A percentile compares a stretch with the other conserved stretches of the same genome.
Conservation (phyloP, 1,284 basidiomycete genomes). For the Vanrija sp. region DNA sequence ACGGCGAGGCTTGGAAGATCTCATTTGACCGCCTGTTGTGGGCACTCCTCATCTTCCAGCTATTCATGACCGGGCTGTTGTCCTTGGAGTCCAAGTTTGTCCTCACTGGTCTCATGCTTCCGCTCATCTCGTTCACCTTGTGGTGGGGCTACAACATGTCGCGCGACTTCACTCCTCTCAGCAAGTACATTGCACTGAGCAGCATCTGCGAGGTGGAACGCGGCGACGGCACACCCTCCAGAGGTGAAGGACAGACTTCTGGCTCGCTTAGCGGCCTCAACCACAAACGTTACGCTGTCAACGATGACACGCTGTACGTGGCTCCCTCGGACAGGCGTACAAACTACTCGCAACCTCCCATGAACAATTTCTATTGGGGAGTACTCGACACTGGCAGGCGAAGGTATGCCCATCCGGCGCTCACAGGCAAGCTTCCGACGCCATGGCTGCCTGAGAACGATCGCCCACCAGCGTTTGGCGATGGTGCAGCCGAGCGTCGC, state of each 20-base stretch:
- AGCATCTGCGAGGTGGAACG: slow-evolving; percentile 82
- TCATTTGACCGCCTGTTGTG: slow-evolving; percentile 82
- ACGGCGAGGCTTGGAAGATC: slow-evolving; percentile 70
- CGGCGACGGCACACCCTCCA: slow-evolving; percentile 58
- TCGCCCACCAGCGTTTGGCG: slow-evolving; percentile 52
- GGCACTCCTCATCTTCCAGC: slow-evolving; percentile 76
- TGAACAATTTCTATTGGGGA: slow-evolving; percentile 86
- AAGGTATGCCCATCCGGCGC: slow-evolving; percentile 84
- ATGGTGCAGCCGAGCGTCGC: slow-evolving; percentile 50
- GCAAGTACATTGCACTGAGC: slow-evolving; percentile 71
- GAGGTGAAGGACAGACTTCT: not conserved
- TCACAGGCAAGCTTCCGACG: slow-evolving; percentile 78
- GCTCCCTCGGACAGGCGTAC: slow-evolving; percentile 85
- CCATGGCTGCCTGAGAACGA: slow-evolving; percentile 86
- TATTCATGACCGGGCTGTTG: slow-evolving; percentile 94
- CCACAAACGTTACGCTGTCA: slow-evolving; percentile 77
- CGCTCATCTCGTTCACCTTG: slow-evolving; percentile 70
- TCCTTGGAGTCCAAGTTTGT: slow-evolving; percentile 53
- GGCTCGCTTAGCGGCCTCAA: slow-evolving; percentile 81
- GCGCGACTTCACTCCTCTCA: slow-evolving; percentile 67
- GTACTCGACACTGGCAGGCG: slow-evolving; percentile 68
- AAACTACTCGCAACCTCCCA: slow-evolving; percentile 91
- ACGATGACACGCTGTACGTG: slow-evolving; percentile 91
- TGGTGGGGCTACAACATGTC: slow-evolving; percentile 77
- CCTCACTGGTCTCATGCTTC: slow-evolving; percentile 67